A percentile compares a stretch with the other conserved stretches of the same genome.
phyloP scores from a whole-genome alignment of 2,329 filamentous ascomycete species.

The Colletotrichum tabaci region DNA sequence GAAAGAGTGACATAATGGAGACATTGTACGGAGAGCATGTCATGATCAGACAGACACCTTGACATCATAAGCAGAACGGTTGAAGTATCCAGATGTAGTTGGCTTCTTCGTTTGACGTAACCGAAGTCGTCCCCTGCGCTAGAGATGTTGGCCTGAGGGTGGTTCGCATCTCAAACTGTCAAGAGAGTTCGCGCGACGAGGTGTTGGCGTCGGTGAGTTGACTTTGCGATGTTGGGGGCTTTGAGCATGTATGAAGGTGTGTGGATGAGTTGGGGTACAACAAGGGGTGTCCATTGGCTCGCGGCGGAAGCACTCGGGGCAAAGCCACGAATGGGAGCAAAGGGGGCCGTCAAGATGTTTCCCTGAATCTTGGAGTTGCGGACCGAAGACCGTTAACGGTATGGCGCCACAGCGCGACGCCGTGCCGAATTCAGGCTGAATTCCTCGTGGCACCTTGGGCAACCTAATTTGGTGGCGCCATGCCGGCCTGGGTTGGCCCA shows the following conservation, averaged over 20 bases:
- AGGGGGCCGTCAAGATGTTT: slow-evolving; percentile 26
- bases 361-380: slow-evolving; percentile 40
- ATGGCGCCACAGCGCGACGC: slow-evolving; percentile 40
- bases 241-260: slow-evolving; percentile 22
- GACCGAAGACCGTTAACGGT: slow-evolving; percentile 42
- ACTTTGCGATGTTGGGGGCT: slow-evolving; percentile 9
- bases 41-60: background rate
- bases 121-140: background rate
- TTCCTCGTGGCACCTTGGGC: slow-evolving; percentile 34
- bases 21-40: background rate
- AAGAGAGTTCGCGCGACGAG: background rate
- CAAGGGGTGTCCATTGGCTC: slow-evolving; percentile 37
- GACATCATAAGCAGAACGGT: background rate
- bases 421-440: slow-evolving; percentile 38
- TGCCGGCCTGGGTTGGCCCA: background rate
- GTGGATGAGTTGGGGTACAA: slow-evolving; percentile 42
- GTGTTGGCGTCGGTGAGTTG: slow-evolving; percentile 1
- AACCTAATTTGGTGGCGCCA: slow-evolving; percentile 38
- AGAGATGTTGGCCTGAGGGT: background rate
- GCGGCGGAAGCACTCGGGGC: slow-evolving; percentile 19
- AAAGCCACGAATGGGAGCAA: slow-evolving; percentile 37
- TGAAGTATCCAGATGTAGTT: background rate
- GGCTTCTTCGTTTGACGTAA: background rate
- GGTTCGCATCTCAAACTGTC: slow-evolving; percentile 8
- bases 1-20: background rate